A percentile compares a stretch with the other conserved stretches of the same genome.
Evolutionary conservation across 2,329 filamentous ascomycete genomes (phyloP).

Genomic region (Scedosporium dehoogii): DNA sequence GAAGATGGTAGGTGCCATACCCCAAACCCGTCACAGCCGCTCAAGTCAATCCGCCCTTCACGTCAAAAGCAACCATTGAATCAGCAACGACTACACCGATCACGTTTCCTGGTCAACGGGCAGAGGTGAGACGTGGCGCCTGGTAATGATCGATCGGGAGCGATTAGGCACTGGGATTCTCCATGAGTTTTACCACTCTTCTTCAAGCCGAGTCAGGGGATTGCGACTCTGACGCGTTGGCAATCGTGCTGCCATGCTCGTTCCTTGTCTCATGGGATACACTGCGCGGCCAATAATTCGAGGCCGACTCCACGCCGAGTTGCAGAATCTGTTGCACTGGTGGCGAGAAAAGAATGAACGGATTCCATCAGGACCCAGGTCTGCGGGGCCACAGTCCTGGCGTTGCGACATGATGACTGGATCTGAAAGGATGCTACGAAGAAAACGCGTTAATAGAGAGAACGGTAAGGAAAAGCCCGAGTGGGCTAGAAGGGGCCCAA

Average conservation of each 20-base stretch:
- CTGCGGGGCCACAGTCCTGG: constrained; percentile 26
- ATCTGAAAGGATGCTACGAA: constrained; percentile 23
- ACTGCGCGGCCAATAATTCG: neutral
- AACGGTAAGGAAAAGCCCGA: neutral
- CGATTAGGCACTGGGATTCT: too few species aligned
- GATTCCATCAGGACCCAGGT: constrained; percentile 27
- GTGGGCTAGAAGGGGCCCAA: neutral
- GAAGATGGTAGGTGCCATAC: too few species aligned
- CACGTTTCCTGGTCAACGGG: too few species aligned
- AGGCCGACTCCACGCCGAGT: neutral
- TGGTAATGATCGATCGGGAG: too few species aligned
- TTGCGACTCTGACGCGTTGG: neutral
- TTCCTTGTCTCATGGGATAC: neutral
- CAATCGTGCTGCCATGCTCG: neutral
- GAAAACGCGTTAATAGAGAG: neutral
- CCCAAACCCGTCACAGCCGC: too few species aligned
- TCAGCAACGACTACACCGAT: too few species aligned
- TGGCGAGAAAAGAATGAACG: constrained; percentile 28
- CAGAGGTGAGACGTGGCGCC: too few species aligned
- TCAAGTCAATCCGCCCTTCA: too few species aligned
- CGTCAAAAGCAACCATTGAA: too few species aligned
- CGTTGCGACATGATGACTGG: constrained; percentile 28
- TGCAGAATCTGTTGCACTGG: constrained; percentile 21
- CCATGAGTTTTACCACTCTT: neutral
- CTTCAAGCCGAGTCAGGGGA: neutral